phyloP scores from a whole-genome alignment of 805 yeast species.

The Maudiozyma turicensis region DNA sequence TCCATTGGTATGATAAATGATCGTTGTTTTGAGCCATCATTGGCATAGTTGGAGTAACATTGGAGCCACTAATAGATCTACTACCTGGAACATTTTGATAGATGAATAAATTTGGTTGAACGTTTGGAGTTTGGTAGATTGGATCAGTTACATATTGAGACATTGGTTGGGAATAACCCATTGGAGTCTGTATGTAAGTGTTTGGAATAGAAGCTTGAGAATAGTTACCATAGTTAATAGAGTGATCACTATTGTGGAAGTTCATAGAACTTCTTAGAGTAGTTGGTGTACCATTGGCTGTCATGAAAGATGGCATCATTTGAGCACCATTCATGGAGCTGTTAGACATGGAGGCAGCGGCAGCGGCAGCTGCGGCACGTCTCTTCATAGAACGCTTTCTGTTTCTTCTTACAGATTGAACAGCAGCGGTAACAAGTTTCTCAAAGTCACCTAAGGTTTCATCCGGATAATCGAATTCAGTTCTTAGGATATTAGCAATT shows the following conservation, averaged over 20 bases:
- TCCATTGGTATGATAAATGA: not conserved
- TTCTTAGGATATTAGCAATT: conserved; percentile 66
- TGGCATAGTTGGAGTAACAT: not conserved
- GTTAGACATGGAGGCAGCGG: not conserved
- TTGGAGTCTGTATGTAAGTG: not conserved
- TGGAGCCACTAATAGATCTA: not conserved
- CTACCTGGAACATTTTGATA: not conserved
- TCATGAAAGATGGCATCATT: not conserved
- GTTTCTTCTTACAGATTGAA: conserved; percentile 86
- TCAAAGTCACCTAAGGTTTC: conserved; percentile 65
- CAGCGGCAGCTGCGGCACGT: conserved; percentile 2
- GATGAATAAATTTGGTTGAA: conserved; percentile 1
- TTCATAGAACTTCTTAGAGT: not conserved
- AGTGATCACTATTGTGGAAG: not conserved
- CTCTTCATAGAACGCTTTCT: conserved; percentile 53
- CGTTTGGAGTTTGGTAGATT: not conserved
- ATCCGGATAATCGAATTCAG: conserved; percentile 63
- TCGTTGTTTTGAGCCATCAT: conserved; percentile 1
- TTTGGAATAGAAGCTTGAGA: not conserved
- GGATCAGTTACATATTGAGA: conserved; percentile 1
- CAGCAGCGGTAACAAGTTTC: conserved; percentile 83
- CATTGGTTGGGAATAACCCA: not conserved
- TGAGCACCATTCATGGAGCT: not conserved
- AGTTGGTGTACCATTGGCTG: not conserved
- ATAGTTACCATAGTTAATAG: not conserved